Conservation (phyloP, 2,329 filamentous ascomycete genomes). For the Coniosporium tulheliwenetii region DNA sequence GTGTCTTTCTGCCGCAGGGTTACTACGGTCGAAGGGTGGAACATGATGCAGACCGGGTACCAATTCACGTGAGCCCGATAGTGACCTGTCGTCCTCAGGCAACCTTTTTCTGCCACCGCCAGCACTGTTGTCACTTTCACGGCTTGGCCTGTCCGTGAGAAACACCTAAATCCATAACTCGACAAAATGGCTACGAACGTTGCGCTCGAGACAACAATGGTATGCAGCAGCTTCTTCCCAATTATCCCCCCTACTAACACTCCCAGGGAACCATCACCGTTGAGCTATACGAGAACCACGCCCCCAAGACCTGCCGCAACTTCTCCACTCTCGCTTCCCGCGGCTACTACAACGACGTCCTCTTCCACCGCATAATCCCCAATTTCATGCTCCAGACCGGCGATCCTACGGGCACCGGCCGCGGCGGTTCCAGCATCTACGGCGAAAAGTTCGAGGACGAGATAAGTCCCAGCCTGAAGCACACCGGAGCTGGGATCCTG, state of each 20-base stretch:
- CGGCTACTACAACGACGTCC: constrained; percentile 73
- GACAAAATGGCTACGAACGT: constrained; percentile 59
- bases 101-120: too few relatives aligned
- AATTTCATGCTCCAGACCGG: constrained; percentile 95
- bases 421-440: constrained; percentile 79
- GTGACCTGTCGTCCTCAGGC: too few relatives aligned
- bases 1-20: too few relatives aligned
- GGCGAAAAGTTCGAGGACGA: constrained; percentile 92
- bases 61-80: too few relatives aligned
- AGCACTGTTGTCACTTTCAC: too few relatives aligned
- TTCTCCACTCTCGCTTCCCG: constrained; percentile 65
- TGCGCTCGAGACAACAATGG: constrained; percentile 74
- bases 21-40: too few relatives aligned
- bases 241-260: not conserved
- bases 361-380: constrained; percentile 90
- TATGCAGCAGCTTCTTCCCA: constrained; percentile 19
- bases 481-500: constrained; percentile 85
- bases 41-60: too few relatives aligned
- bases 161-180: too few relatives aligned
- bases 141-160: too few relatives aligned
- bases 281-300: constrained; percentile 63
- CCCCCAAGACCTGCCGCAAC: constrained; percentile 58
- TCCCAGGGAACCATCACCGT: constrained; percentile 63
- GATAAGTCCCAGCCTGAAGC: constrained; percentile 61
- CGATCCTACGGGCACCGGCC: constrained; percentile 85